Evolutionary conservation across 108 stramenopile species (phyloP).

Genomic region (Cyclotella cryptica): DNA sequence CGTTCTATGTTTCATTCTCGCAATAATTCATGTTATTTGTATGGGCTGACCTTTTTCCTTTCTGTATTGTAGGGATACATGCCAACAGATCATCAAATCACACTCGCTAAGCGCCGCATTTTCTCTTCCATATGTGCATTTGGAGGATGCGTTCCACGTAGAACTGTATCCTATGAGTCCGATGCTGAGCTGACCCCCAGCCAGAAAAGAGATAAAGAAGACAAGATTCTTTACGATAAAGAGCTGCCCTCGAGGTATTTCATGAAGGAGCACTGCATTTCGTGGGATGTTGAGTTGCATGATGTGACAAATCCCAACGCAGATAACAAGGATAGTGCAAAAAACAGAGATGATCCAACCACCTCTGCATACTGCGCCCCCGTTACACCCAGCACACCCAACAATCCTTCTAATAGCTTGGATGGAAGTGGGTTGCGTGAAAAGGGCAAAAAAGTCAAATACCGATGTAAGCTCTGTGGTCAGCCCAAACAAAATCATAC

Average conservation of each 20-base stretch:
- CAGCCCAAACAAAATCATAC: constrained; percentile 86
- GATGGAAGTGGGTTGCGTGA: constrained; percentile 4
- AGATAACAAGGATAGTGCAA: not conserved
- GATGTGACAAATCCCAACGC: constrained; percentile 23
- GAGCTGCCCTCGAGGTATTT: constrained; percentile 31
- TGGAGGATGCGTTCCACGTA: constrained; percentile 36
- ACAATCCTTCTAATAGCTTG: not conserved
- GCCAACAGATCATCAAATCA: constrained; percentile 29
- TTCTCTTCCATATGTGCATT: constrained; percentile 46
- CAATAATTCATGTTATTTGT: not conserved
- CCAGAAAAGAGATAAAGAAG: constrained; percentile 25
- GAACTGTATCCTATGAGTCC: constrained; percentile 31
- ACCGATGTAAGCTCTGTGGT: constrained; percentile 86
- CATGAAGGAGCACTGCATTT: constrained; percentile 49
- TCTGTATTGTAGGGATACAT: no score
- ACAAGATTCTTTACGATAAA: constrained; percentile 32
- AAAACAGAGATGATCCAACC: constrained; percentile 1
- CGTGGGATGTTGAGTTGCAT: constrained; percentile 51
- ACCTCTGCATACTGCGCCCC: constrained; percentile 26
- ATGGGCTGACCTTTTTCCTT: not conserved
- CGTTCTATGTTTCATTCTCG: no score
- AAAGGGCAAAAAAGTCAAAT: constrained; percentile 50
- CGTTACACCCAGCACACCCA: constrained; percentile 36
- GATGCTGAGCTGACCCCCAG: constrained; percentile 1
- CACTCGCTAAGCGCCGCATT: constrained; percentile 43